Evolutionary conservation across 2,329 filamentous ascomycete genomes (phyloP).

Genomic region (Dactylellina haptotyla): DNA sequence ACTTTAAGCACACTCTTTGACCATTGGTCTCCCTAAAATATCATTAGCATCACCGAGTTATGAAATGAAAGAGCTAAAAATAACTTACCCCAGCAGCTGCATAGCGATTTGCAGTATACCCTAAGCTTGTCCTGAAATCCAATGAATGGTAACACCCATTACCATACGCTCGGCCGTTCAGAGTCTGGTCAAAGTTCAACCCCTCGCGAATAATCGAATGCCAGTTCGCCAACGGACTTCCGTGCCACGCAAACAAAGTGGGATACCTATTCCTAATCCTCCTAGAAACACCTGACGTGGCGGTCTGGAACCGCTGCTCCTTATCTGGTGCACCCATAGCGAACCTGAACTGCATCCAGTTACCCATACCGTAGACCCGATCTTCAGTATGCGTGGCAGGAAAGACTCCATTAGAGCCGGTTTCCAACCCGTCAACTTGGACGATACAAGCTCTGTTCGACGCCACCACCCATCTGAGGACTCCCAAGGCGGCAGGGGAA

Average conservation of each 20-base stretch:
- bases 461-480: slow-evolving; percentile 87
- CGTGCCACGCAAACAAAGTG: slow-evolving; percentile 88
- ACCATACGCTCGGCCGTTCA: slow-evolving; percentile 76
- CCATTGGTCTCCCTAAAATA: slow-evolving; percentile 66
- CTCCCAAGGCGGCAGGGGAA: slow-evolving; percentile 71
- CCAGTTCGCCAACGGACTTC: slow-evolving; percentile 80
- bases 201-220: slow-evolving; percentile 88
- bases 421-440: slow-evolving; percentile 69
- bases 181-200: slow-evolving; percentile 73
- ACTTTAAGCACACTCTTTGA: slow-evolving; percentile 73
- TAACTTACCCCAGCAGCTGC: slow-evolving; percentile 21
- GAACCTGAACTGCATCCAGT: slow-evolving; percentile 84
- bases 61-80: not conserved
- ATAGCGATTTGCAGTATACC: slow-evolving; percentile 63
- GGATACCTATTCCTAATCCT: slow-evolving; percentile 66
- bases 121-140: slow-evolving; percentile 67
- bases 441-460: slow-evolving; percentile 89
- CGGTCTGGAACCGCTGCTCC: slow-evolving; percentile 76
- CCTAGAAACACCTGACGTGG: slow-evolving; percentile 63
- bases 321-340: slow-evolving; percentile 89
- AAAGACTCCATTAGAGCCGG: slow-evolving; percentile 53
- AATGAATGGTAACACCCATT: slow-evolving; percentile 83
- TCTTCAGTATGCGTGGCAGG: slow-evolving; percentile 61
- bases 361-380: slow-evolving; percentile 71
- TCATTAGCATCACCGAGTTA: not conserved